Conservation (phyloP, 768 basidiomycete genomes). For the Crepidotus variabilis region DNA sequence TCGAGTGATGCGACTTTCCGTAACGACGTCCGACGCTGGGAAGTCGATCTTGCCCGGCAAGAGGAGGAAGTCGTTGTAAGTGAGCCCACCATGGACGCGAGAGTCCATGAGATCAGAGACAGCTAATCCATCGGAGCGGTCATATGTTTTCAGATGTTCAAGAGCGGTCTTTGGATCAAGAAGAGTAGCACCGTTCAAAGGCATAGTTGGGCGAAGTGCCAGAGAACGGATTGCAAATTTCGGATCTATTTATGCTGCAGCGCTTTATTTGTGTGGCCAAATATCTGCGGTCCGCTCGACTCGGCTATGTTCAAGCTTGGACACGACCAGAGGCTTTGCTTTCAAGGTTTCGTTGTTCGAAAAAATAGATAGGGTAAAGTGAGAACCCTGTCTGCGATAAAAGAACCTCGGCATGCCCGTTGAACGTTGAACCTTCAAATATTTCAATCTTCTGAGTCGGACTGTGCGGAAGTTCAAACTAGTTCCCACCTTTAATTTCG, state of each 20-base stretch:
- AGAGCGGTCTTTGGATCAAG: conserved; percentile 74
- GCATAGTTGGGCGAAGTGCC: conserved; percentile 26
- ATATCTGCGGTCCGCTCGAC: too few species aligned
- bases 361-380: too few species aligned
- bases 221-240: conserved; percentile 5
- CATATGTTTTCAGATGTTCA: conserved; percentile 70
- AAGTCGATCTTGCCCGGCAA: conserved; percentile 97
- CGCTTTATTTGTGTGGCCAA: conserved; percentile 1
- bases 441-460: too few species aligned
- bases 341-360: too few species aligned
- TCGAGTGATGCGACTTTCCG: conserved; percentile 85
- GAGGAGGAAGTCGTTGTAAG: conserved; percentile 96
- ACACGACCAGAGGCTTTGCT: too few species aligned
- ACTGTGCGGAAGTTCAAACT: too few species aligned
- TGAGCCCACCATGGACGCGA: conserved; percentile 81
- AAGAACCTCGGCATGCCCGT: too few species aligned
- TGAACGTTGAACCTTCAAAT: too few species aligned
- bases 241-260: conserved; percentile 6
- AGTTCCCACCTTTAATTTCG: too few species aligned
- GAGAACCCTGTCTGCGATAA: too few species aligned
- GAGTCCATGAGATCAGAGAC: conserved; percentile 87
- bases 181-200: conserved; percentile 24
- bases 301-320: too few species aligned
- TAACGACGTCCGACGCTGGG: conserved; percentile 70
- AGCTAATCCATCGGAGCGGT: conserved; percentile 76